Percentiles rank a stretch among this genome's conserved stretches.
Conservation (phyloP, 2,329 filamentous ascomycete genomes). For the Teratosphaeria destructans region DNA sequence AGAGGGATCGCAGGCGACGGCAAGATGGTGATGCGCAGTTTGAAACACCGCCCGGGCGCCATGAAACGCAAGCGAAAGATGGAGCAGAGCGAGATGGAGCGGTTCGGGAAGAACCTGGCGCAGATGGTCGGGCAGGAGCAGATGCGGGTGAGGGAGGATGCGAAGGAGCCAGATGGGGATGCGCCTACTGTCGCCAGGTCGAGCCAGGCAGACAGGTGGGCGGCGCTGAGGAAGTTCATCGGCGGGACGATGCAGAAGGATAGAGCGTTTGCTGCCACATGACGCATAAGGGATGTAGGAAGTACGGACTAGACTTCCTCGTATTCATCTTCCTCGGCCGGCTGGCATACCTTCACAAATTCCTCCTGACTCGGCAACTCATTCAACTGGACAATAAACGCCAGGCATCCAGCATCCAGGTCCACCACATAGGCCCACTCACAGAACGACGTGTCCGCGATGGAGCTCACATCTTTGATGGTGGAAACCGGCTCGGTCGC, state of each 20-base stretch:
- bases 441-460: not conserved
- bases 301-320: not conserved
- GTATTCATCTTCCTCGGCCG: not conserved
- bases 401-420: not conserved
- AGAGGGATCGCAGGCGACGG: constrained; percentile 26
- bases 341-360: not conserved
- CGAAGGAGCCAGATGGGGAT: constrained; percentile 4
- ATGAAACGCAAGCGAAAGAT: constrained; percentile 74
- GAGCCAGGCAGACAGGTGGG: constrained; percentile 56
- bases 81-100: constrained; percentile 68
- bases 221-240: constrained; percentile 73
- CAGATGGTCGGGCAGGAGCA: constrained; percentile 41
- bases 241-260: constrained; percentile 83
- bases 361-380: not conserved
- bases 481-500: not conserved
- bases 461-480: not conserved
- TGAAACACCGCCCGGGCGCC: constrained; percentile 66
- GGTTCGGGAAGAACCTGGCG: constrained; percentile 76
- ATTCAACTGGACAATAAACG: too few species aligned
- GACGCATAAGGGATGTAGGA: not conserved
- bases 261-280: constrained; percentile 49
- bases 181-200: constrained; percentile 14
- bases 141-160: not conserved
- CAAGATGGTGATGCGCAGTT: constrained; percentile 61
- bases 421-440: not conserved